A percentile compares a stretch with the other conserved stretches of the same genome.
phyloP scores from a whole-genome alignment of 352 stramenopile genomes.

The Blastocystis sp. region DNA sequence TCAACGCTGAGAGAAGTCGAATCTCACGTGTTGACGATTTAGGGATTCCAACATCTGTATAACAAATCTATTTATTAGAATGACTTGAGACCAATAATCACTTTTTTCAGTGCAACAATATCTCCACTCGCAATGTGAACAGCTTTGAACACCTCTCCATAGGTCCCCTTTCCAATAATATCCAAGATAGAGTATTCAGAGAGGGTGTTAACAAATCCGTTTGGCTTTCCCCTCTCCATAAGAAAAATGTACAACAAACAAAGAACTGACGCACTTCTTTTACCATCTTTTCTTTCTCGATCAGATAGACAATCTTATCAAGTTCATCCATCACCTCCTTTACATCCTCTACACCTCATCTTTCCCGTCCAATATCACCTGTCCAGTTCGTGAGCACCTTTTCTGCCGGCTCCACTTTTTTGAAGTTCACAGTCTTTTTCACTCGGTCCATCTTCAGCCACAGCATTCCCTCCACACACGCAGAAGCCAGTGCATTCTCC shows the following conservation, averaged over 20 bases:
- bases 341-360: not conserved
- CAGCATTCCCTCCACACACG: not conserved
- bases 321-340: slow-evolving; percentile 29
- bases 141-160: slow-evolving; percentile 11
- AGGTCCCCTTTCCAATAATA: slow-evolving; percentile 18
- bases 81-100: not conserved
- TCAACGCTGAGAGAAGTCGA: not conserved
- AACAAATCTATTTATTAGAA: not conserved
- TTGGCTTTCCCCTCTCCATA: not conserved
- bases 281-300: slow-evolving; percentile 41
- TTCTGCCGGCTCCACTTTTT: not conserved
- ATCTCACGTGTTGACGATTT: slow-evolving; percentile 40
- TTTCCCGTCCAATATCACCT: not conserved
- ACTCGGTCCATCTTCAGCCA: slow-evolving; percentile 39
- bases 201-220: not conserved
- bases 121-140: not conserved
- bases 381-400: slow-evolving; percentile 19
- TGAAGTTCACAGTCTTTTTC: slow-evolving; percentile 14
- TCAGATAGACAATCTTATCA: slow-evolving; percentile 30
- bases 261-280: not conserved
- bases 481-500: not conserved
- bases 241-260: slow-evolving; percentile 10
- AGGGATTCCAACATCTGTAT: slow-evolving; percentile 28
- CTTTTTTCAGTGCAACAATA: slow-evolving; percentile 7
- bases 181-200: not conserved